Evolutionary conservation across 1,284 basidiomycete species (phyloP).

Genomic region (Fomitopsis betulina): DNA sequence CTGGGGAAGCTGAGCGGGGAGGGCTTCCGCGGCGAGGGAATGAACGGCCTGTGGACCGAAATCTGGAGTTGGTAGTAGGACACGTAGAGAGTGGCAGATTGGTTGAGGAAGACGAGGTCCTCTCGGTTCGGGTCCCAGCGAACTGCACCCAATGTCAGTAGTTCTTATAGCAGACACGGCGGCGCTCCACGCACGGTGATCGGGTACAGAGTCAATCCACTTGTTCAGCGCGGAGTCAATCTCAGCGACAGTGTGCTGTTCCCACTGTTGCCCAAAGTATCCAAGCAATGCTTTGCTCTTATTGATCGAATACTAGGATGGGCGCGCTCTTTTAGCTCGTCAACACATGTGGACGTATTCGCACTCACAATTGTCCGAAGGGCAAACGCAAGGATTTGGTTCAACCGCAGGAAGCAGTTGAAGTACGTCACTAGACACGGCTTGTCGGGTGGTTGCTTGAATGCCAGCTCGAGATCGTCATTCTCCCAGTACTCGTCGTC

Average conservation of each 20-base stretch:
- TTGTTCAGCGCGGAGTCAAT: conserved; percentile 58
- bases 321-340: background rate
- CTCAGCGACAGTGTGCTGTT: conserved; percentile 52
- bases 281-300: conserved; percentile 42
- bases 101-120: conserved; percentile 44
- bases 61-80: conserved; percentile 56
- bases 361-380: conserved; percentile 47
- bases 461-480: conserved; percentile 36
- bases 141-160: conserved; percentile 27
- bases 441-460: conserved; percentile 42
- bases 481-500: conserved; percentile 64
- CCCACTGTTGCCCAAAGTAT: conserved; percentile 45
- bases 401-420: conserved; percentile 48
- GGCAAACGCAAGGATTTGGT: conserved; percentile 51
- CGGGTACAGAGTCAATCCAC: conserved; percentile 59
- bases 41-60: conserved; percentile 60
- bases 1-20: conserved; percentile 47
- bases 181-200: conserved; percentile 33
- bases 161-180: background rate
- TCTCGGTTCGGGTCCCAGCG: conserved; percentile 55
- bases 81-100: conserved; percentile 50
- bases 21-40: conserved; percentile 43
- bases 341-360: background rate
- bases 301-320: conserved; percentile 51
- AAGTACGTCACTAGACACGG: conserved; percentile 46